Evolutionary conservation across 441 rosid species (phyloP).

Genomic region (Hypseocharis bilobata): DNA sequence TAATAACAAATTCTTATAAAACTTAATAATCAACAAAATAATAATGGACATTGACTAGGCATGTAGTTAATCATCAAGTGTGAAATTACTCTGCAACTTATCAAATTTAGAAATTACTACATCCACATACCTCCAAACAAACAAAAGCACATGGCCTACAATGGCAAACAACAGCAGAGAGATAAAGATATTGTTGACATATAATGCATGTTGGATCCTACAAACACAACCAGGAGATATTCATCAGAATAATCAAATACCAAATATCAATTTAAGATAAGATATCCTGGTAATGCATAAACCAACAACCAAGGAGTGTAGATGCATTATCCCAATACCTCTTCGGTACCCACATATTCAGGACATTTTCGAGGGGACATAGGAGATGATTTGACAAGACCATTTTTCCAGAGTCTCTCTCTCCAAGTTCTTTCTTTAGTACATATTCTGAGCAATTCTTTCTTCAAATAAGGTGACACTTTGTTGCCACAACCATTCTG

Average conservation of each 20-base stretch:
- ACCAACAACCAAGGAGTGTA: neutral
- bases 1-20: neutral
- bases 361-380: constrained; percentile 58
- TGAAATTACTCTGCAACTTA: neutral
- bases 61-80: neutral
- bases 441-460: constrained; percentile 64
- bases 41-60: neutral
- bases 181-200: constrained; percentile 81
- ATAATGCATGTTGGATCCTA: constrained; percentile 86
- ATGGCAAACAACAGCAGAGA: constrained; percentile 65
- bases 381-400: constrained; percentile 67
- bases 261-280: constrained; percentile 2
- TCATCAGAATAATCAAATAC: constrained; percentile 16
- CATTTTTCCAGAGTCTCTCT: constrained; percentile 75
- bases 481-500: constrained; percentile 46
- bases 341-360: constrained; percentile 79
- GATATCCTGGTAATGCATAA: constrained; percentile 18
- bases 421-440: constrained; percentile 61
- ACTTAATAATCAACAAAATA: neutral
- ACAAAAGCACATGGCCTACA: constrained; percentile 77
- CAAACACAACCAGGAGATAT: constrained; percentile 26
- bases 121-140: constrained; percentile 71
- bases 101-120: constrained; percentile 10
- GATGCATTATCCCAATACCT: no score
- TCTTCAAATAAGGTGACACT: constrained; percentile 57